Evolutionary conservation across 345 rosid genomes (phyloP).

Genomic region (Anastatica hierochuntica): DNA sequence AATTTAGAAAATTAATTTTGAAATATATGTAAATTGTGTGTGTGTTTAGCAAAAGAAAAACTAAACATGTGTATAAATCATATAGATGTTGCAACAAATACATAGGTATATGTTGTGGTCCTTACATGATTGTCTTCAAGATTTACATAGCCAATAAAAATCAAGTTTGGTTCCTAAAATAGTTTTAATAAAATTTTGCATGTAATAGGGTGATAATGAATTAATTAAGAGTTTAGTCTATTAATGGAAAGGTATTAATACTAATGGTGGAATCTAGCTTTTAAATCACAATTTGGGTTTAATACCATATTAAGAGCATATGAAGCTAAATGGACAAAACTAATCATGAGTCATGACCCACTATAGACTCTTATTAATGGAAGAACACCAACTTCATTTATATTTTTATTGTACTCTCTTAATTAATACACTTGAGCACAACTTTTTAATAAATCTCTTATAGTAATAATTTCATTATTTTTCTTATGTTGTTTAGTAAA

Average conservation of each 20-base stretch:
- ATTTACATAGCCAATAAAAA: conserved; percentile 18
- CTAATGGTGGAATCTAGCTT: conserved; percentile 15
- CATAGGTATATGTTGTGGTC: conserved; percentile 25
- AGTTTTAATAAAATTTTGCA: background rate
- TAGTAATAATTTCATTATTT: no score
- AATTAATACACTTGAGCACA: no score
- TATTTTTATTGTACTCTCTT: conserved; percentile 4
- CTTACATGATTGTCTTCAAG: conserved; percentile 13
- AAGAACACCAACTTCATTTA: conserved; percentile 9
- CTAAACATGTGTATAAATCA: no score
- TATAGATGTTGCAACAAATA: conserved; percentile 4
- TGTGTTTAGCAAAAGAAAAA: no score
- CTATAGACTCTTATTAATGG: conserved; percentile 24
- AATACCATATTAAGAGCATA: conserved; percentile 19
- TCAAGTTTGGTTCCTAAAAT: conserved; percentile 8
- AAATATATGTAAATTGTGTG: no score
- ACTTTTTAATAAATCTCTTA: no score
- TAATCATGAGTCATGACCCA: conserved; percentile 25
- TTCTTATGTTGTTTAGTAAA: no score
- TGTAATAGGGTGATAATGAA: background rate
- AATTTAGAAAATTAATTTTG: no score
- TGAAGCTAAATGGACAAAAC: conserved; percentile 19
- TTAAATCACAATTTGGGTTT: conserved; percentile 15
- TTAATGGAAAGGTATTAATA: conserved; percentile 23
- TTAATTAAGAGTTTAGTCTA: conserved; percentile 7